Base-by-base conservation (phyloP, 371 early-diverging fungal genomes). In the Dinochytrium kinnereticum region DNA sequence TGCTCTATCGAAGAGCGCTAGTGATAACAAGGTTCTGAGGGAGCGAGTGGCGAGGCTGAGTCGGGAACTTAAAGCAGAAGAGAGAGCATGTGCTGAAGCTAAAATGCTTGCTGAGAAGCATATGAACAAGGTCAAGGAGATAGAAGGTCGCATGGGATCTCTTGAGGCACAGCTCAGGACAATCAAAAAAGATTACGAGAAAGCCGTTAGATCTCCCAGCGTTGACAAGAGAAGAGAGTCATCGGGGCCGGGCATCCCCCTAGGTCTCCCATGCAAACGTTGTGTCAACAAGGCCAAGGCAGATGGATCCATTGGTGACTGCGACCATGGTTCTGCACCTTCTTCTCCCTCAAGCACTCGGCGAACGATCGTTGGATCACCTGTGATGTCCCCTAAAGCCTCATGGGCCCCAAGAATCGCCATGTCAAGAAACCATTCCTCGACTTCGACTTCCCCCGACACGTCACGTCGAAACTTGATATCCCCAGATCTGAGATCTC, bases 41-140 rank as follows among this genome's bases (percentile, higher is more conserved):
- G 66, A 66, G 17, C 39, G 66, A 3, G 66, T 66, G 13, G 66
- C 26, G 44, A 17, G 66, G 28, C 66, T 66, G 40, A 66, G 17
- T 2, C 39, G 66, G 15, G 66, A 66, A 37, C 44, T 44, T 21
- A 33, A 37, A 5, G 66, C 30, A 2, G n/a, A n/a, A 44, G 66
- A 44, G 28, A 37, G 28, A 37, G 49, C 44, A 21, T 5, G 30
- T 30, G 44, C 66, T 5, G 66, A 66, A 5, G 66, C 66, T 2
- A 66, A 44, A 30, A 3, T 44, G n/a, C n/a, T 38, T 10, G 66
- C 66, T 3, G 66, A 66, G 10, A 37, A 40, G 40, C 44, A 66
- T 19, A 40, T 44, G 19, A 44, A 15, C 3, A 38, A 28, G 44
- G 10, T 44, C 7, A 66, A 66, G 44, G 66, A 66, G 66, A 2